These are phyloP conservation scores for Neurospora sp. DNA, from an alignment of 495 filamentous ascomycete species.

Conservation along the genomic window DNA sequence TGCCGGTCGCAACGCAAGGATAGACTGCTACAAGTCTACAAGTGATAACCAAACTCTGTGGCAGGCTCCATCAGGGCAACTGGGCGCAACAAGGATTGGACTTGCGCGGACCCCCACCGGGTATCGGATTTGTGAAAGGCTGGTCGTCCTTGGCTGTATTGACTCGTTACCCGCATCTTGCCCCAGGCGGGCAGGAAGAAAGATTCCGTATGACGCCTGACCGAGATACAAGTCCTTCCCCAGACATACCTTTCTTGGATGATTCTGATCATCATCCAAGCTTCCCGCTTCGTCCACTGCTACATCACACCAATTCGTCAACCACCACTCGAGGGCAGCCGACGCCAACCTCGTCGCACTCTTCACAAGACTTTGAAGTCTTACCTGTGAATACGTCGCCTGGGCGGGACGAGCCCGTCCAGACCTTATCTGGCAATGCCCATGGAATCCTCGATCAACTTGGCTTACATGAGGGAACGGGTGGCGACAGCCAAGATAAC, in stretches of 20 bases:
- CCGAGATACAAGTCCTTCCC: neutral
- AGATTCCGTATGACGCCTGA: conserved; percentile 8
- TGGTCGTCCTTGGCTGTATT: neutral
- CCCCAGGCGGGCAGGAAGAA: conserved; percentile 5
- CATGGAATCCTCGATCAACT: conserved; percentile 7
- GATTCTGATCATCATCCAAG: conserved; percentile 1
- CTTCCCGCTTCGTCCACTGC: conserved; percentile 12
- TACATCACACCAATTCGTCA: neutral
- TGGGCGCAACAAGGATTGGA: neutral
- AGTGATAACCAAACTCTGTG: neutral
- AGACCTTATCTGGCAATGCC: conserved; percentile 1
- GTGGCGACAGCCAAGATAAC: conserved; percentile 7
- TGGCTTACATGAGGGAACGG: neutral
- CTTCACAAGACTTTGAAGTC: neutral
- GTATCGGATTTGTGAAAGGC: neutral
- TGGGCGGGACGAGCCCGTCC: neutral
- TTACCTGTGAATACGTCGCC: neutral
- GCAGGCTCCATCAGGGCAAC: neutral
- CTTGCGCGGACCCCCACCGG: neutral
- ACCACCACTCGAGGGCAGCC: neutral
- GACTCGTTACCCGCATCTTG: conserved; percentile 2
- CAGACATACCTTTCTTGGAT: neutral
- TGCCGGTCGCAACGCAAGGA: neutral
- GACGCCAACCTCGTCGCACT: neutral
- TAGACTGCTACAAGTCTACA: neutral